These are phyloP conservation scores for Bipolaris oryzae DNA, from an alignment of 2,329 filamentous ascomycete genomes.

Conservation along the genomic window DNA sequence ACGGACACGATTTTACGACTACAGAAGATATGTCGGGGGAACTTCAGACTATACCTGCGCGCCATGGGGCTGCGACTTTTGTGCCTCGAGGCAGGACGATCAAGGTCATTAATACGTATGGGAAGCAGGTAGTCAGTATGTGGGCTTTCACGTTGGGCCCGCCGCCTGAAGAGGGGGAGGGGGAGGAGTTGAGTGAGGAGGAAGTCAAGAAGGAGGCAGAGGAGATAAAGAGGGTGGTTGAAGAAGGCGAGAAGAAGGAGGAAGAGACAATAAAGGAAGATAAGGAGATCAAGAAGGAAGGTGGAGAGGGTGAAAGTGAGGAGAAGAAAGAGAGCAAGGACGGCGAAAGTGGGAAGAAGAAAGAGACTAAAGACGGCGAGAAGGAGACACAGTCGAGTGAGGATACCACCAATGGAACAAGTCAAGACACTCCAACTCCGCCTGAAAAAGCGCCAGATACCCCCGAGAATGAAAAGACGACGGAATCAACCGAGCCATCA, in stretches of 20 bases:
- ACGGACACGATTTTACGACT: conserved; percentile 18
- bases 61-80: conserved; percentile 58
- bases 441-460: conserved; percentile 41
- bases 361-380: conserved; percentile 3
- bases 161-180: conserved; percentile 50
- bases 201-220: conserved; percentile 34
- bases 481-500: conserved; percentile 14
- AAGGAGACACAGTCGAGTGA: conserved; percentile 12
- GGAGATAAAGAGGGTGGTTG: conserved; percentile 28
- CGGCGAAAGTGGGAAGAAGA: conserved; percentile 5
- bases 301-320: not conserved
- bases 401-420: not conserved
- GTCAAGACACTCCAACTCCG: conserved; percentile 30
- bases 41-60: conserved; percentile 55
- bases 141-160: conserved; percentile 57
- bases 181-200: conserved; percentile 31
- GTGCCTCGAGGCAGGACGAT: conserved; percentile 56
- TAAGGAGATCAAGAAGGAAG: not conserved
- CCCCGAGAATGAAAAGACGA: conserved; percentile 19
- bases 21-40: conserved; percentile 48
- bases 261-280: conserved; percentile 10
- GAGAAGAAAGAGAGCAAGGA: not conserved
- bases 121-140: conserved; percentile 57
- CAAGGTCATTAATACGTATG: conserved; percentile 59
- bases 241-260: conserved; percentile 18